Evolutionary conservation across 1,139 yeast species (phyloP), one percentile per base, ranked within the genome.

Genomic region (Blastobotrys indianensis): DNA sequence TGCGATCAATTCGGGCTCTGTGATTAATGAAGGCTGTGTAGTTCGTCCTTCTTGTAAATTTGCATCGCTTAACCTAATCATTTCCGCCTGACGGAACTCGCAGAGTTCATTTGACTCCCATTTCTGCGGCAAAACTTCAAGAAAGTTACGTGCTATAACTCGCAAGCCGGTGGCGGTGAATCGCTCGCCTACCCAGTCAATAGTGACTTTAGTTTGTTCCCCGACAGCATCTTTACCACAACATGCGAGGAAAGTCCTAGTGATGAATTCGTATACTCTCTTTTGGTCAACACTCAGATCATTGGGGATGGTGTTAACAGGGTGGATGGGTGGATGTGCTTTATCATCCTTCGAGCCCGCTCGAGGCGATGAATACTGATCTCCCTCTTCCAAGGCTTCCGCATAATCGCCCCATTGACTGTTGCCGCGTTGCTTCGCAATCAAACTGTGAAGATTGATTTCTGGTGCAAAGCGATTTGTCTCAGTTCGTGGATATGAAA

Each of bases 261-360:
- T 86, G 1, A 94, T 81, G 58, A 85, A 88, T 59, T 87, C 95
- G 62, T 90, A 92, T 0, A 94, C 92, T 52, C 77, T 80, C 58
- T 76, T 76, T 54, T 85, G 85, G 41, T 74, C 76, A 1, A 71
- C 68, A 4, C 67, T 67, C 16, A 69, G 58, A 3, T 70, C 64
- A 4, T 63, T 47, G 2, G 69, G 72, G 7, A 51, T 47, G 20
- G 55, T 57, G 9, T 54, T 57, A 11, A 92, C 82, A 0, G 99
- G 99, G 62, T 94, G 97, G 50, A 94, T 94, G 0, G 99, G 97
- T 2, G 98, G 98, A 74, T 94, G 99, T 16, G 98, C 97, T 59
- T 87, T 82, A 67, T 94, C 99, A 60, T 90, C 87, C 58, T 85
- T 82, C 16, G 70, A 73, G 1, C 99, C 99, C 35, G 72, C 72